Percentiles rank a stretch among this genome's conserved stretches.
Evolutionary conservation across 768 basidiomycete genomes (phyloP).

Genomic region (Kwoniella botswanensis): DNA sequence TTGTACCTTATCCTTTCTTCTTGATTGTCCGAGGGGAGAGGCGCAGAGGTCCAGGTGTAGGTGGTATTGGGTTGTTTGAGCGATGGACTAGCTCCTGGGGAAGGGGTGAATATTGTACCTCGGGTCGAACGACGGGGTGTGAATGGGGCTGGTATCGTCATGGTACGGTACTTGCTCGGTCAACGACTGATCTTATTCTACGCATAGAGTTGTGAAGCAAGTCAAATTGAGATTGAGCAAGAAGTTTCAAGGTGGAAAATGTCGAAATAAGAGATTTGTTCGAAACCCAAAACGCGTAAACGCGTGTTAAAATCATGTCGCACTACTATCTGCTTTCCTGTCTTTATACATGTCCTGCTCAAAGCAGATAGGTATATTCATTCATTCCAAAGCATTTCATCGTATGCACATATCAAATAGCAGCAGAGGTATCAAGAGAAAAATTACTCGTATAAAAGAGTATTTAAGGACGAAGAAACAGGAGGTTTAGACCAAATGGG

Average conservation of each 20-base stretch:
- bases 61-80: slow-evolving; percentile 28
- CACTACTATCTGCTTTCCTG: background rate
- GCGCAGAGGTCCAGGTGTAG: slow-evolving; percentile 43
- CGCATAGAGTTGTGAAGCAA: too few species aligned
- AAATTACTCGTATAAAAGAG: background rate
- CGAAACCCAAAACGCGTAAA: slow-evolving; percentile 1
- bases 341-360: background rate
- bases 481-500: background rate
- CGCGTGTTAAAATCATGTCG: background rate
- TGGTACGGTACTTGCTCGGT: background rate
- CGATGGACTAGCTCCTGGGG: slow-evolving; percentile 23
- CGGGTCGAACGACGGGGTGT: slow-evolving; percentile 50
- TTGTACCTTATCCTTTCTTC: slow-evolving; percentile 29
- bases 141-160: slow-evolving; percentile 13
- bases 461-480: background rate
- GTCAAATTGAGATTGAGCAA: too few species aligned
- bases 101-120: slow-evolving; percentile 48
- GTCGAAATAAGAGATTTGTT: background rate
- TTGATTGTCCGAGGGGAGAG: background rate
- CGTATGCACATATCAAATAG: slow-evolving; percentile 5
- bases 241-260: background rate
- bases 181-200: too few species aligned
- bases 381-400: slow-evolving; percentile 5
- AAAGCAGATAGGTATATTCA: background rate
- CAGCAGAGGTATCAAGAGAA: background rate